Conservation (phyloP, 805 yeast genomes). For the Saccharomyces paradoxus region DNA sequence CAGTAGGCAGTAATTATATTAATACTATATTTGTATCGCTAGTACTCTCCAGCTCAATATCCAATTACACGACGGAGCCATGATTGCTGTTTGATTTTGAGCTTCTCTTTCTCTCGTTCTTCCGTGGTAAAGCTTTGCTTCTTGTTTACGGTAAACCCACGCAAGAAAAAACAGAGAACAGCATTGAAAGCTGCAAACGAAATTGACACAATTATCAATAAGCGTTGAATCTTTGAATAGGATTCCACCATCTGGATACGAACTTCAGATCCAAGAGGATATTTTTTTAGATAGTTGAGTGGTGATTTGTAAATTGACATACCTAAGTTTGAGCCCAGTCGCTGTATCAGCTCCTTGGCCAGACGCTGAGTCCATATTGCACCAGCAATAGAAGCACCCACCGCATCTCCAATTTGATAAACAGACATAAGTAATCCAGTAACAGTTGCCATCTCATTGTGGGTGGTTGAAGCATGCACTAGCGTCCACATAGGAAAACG, state of each 20-base stretch:
- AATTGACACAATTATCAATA: neutral
- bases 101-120: neutral
- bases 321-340: neutral
- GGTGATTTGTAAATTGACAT: neutral
- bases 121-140: neutral
- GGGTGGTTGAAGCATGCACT: slow-evolving; percentile 46
- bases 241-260: neutral
- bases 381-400: slow-evolving; percentile 55
- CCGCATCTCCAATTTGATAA: slow-evolving; percentile 51
- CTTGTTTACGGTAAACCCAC: neutral
- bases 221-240: neutral
- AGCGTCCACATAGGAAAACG: slow-evolving; percentile 55
- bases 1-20: neutral
- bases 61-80: neutral
- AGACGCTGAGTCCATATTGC: slow-evolving; percentile 48
- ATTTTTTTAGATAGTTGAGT: neutral
- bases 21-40: neutral
- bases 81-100: neutral
- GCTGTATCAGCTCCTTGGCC: neutral
- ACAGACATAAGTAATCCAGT: slow-evolving; percentile 46
- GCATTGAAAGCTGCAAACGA: neutral
- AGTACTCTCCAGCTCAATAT: neutral
- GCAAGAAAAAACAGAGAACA: neutral
- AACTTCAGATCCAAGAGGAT: neutral
- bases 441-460: slow-evolving; percentile 54